Evolutionary conservation across 805 yeast genomes (phyloP).

Genomic region (Wickerhamiella slavikovae): DNA sequence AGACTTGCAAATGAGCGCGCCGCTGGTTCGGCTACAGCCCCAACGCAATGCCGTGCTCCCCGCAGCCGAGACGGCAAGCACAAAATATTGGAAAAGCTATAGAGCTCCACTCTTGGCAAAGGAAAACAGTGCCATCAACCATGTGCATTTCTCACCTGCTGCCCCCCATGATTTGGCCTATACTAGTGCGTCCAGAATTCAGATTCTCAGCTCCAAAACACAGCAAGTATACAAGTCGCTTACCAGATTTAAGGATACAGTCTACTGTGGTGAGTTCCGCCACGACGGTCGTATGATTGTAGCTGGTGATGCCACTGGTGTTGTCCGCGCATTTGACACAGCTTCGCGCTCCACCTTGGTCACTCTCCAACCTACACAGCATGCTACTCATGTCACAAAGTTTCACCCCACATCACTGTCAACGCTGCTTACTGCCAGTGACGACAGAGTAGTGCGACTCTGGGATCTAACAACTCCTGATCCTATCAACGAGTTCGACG

Average conservation of each 20-base stretch:
- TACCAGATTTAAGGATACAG: constrained; percentile 75
- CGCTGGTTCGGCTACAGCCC: constrained; percentile 7
- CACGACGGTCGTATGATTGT: constrained; percentile 77
- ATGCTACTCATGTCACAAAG: constrained; percentile 84
- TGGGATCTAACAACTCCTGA: constrained; percentile 73
- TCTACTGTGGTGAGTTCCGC: constrained; percentile 77
- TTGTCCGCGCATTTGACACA: constrained; percentile 80
- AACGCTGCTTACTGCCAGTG: constrained; percentile 69
- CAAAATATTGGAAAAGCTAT: constrained; percentile 82
- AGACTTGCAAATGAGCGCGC: constrained; percentile 11
- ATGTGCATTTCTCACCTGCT: constrained; percentile 69
- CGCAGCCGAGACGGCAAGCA: constrained; percentile 28
- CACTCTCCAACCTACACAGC: constrained; percentile 61
- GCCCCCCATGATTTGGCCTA: constrained; percentile 81
- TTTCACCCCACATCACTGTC: constrained; percentile 66
- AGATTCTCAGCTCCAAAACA: constrained; percentile 82
- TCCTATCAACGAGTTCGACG: constrained; percentile 47
- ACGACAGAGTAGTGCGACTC: constrained; percentile 67
- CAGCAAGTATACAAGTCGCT: constrained; percentile 78
- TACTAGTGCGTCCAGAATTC: constrained; percentile 77
- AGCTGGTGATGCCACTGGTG: constrained; percentile 90
- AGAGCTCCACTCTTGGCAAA: constrained; percentile 72
- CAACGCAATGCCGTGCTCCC: constrained; percentile 10
- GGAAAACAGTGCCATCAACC: constrained; percentile 81
- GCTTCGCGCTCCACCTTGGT: constrained; percentile 60